These are phyloP conservation scores for Candida maesae DNA, from an alignment of 805 yeast genomes.

Conservation along the genomic window DNA sequence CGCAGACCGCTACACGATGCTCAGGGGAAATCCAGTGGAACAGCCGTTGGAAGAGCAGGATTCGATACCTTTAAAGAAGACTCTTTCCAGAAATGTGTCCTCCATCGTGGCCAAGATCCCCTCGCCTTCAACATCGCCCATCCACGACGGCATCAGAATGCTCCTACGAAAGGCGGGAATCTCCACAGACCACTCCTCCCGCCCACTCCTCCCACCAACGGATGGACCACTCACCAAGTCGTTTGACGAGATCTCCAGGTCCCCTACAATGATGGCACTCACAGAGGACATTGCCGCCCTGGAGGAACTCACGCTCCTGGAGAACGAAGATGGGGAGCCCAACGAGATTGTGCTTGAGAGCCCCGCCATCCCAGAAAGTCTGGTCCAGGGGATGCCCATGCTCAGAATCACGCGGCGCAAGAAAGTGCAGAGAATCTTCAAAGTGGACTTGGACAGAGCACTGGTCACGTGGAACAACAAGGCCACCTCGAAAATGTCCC, in stretches of 20 bases:
- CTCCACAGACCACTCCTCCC: not conserved
- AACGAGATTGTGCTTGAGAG: conserved; percentile 21
- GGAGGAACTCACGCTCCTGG: not conserved
- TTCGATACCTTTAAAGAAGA: conserved; percentile 11
- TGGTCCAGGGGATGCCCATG: conserved; percentile 57
- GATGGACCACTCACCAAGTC: conserved; percentile 25
- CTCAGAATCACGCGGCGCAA: conserved; percentile 70
- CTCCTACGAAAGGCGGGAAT: conserved; percentile 19
- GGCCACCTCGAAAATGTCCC: conserved; percentile 32
- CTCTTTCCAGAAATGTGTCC: conserved; percentile 1
- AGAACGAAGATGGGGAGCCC: not conserved
- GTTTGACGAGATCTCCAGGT: conserved; percentile 13
- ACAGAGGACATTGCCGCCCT: not conserved
- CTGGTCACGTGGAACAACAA: conserved; percentile 55
- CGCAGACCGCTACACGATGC: conserved; percentile 18
- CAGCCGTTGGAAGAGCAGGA: not conserved
- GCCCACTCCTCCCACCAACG: too few relatives aligned
- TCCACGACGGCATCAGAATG: conserved; percentile 9
- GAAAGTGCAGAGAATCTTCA: conserved; percentile 53
- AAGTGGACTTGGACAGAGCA: conserved; percentile 52
- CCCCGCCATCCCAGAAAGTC: conserved; percentile 42
- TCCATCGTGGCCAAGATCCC: conserved; percentile 17
- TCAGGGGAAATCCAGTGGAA: conserved; percentile 13
- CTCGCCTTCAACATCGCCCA: conserved; percentile 10
- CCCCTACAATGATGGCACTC: conserved; percentile 2